These are phyloP conservation scores for Hydnomerulius pinastri DNA, from an alignment of 768 basidiomycete genomes.

Conservation along the genomic window DNA sequence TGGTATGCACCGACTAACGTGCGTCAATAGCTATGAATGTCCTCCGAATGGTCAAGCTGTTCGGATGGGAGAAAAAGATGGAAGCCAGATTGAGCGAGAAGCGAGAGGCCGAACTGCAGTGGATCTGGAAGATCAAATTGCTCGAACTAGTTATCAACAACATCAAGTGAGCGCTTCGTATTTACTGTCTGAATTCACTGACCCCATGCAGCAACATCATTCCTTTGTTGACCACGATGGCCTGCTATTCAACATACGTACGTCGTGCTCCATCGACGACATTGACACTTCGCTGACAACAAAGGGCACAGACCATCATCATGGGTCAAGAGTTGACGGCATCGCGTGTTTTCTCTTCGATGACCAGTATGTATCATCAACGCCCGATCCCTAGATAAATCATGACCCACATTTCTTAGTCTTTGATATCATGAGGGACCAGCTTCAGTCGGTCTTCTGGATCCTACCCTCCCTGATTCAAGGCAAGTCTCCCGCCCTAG, in stretches of 20 bases:
- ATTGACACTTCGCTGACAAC: neutral
- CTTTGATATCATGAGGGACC: slow-evolving; percentile 60
- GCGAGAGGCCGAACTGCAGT: slow-evolving; percentile 60
- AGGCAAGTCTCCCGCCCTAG: slow-evolving; percentile 18
- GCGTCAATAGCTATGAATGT: slow-evolving; percentile 49
- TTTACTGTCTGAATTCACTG: neutral
- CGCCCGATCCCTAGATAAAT: neutral
- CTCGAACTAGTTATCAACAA: slow-evolving; percentile 46
- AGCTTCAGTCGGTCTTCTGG: slow-evolving; percentile 42
- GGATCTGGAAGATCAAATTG: slow-evolving; percentile 54
- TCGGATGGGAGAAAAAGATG: slow-evolving; percentile 66
- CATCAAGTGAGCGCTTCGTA: slow-evolving; percentile 8
- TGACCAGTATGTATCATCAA: slow-evolving; percentile 26
- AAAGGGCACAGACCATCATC: slow-evolving; percentile 9
- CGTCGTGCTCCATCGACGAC: slow-evolving; percentile 14
- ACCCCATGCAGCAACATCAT: slow-evolving; percentile 48
- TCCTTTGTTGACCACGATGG: slow-evolving; percentile 65
- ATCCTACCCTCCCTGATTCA: slow-evolving; percentile 31
- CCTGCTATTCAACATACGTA: slow-evolving; percentile 62
- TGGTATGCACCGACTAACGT: slow-evolving; percentile 2
- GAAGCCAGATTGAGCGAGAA: slow-evolving; percentile 52
- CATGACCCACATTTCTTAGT: slow-evolving; percentile 32
- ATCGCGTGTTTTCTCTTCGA: slow-evolving; percentile 41
- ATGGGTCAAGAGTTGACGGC: slow-evolving; percentile 24
- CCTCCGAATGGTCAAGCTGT: slow-evolving; percentile 70